Evolutionary conservation across 305 asterid species (phyloP).

Genomic region (Fraxinus sp.): DNA sequence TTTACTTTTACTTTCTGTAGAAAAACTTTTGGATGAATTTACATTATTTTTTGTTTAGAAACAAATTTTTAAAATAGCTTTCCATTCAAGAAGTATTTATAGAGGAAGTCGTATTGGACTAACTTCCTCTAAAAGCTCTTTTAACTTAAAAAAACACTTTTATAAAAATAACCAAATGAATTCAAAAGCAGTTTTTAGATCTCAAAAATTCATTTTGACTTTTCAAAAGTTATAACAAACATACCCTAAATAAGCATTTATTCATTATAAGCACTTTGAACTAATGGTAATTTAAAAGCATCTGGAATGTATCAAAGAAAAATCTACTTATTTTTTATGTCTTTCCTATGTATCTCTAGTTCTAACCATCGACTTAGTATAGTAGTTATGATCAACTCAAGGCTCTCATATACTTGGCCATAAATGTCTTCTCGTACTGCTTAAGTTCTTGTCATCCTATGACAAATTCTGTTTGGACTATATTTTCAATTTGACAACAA

Average conservation of each 20-base stretch:
- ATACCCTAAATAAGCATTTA: neutral
- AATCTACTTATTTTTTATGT: neutral
- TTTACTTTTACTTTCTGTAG: too few relatives aligned
- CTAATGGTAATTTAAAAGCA: neutral
- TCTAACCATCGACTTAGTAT: neutral
- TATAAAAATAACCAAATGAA: too few relatives aligned
- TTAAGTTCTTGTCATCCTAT: neutral
- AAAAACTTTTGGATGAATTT: too few relatives aligned
- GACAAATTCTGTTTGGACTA: neutral
- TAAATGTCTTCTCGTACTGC: neutral
- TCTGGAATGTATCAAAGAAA: neutral
- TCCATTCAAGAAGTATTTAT: too few relatives aligned
- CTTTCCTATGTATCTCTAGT: neutral
- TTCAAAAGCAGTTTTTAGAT: too few relatives aligned
- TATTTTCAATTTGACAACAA: neutral
- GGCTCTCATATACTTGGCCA: neutral
- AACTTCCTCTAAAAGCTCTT: too few relatives aligned
- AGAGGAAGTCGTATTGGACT: too few relatives aligned
- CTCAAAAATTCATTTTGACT: too few relatives aligned
- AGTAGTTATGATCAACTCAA: neutral
- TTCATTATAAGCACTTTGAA: neutral
- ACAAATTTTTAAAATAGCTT: too few relatives aligned
- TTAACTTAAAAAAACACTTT: too few relatives aligned
- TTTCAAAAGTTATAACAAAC: too few relatives aligned
- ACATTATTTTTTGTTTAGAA: too few relatives aligned